Evolutionary conservation across 148 eudicot genomes (phyloP), one percentile per base, ranked within the genome.

Genomic region (Rhododendron williamsianum): DNA sequence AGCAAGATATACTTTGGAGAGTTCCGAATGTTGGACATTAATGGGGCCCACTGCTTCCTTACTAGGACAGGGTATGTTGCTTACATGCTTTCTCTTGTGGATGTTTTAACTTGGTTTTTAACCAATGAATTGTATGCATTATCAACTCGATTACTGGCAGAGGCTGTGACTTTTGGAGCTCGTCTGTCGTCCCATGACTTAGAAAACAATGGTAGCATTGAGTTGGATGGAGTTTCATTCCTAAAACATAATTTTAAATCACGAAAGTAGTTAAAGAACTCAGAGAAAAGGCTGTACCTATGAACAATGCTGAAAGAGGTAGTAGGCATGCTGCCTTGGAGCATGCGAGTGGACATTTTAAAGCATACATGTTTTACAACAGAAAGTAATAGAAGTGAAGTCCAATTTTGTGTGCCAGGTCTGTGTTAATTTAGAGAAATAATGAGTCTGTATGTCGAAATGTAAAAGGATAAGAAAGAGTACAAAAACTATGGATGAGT

Each of bases 1-100:
- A 95, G 96, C 94, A 97, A 97, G 92, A 27, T 94, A 48, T 97
- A 97, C 95, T 97, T 97, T 83, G 97, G 99, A 81, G 90, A 90
- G 56, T 97, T 97, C 81, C 85, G 86, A 73, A 88, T 89, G 72
- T 65, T 94, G 84, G 97, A 97, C 33, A 92, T 97, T 86, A 92
- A 93, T 90, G 99, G 99, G 4, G 86, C 83, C 54, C 88, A 86
- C 74, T 97, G 99, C 90, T 97, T 91, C 85, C 93, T 97, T 79
- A 97, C 99, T 23, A 91, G 99, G 88, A 97, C 99, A 49, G 99
- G 99, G 99, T 97, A 93, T 77, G 91, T 83, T 80, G 48, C 23
- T 45, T 58, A 25, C n/a, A 11, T 58, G 51, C 38, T 54, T 82
- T 9, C 71, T 83, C 25, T 36, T 9, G 5, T 78, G 36, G 45